Evolutionary conservation across 805 yeast genomes (phyloP), one percentile per base, ranked within the genome.

Genomic region (Kodamaea neixiangensis): DNA sequence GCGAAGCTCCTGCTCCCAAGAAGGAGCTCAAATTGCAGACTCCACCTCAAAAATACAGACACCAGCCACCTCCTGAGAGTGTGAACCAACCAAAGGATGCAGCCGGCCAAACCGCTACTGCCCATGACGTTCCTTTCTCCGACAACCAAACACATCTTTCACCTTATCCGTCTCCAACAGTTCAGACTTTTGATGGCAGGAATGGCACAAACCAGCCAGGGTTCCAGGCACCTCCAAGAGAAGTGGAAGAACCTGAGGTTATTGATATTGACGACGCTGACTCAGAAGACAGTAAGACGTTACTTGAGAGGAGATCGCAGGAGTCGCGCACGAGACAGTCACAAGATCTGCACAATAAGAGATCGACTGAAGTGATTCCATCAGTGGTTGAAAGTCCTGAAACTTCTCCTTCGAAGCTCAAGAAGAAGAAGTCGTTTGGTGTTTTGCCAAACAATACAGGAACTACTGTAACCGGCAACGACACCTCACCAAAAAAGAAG

Each of bases 381-480:
- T 40, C 42, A 11, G 53, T 48, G 11, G 44, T 18, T 34, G 49
- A 55, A 5, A 55, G 56, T 31, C 40, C 54, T 13, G 56, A 52
- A 11, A 54, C 54, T 0, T 52, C 56, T 1, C 59, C 59, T 13
- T 52, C 50, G 7, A 56, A 56, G 51, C 37, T 42, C 46, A 50
- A 50, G 15, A 51, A 51, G 33, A 58, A 50, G 46, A 55, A 54
- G 46, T 54, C 54, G 2, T 57, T 56, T 19, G 59, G 60, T 4
- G 29, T 51, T 17, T 45, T 59, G 17, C 50, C 45, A 14, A 55
- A 55, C 46, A 52, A 50, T 21, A 29, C 48, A 4, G 52, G 47
- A 20, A 33, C 22, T 5, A 58, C 54, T 22, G 46, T 45, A 19
- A 6, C 41, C 4, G 10, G 21, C 41, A 37, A 37, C 21, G 50